A percentile compares a stretch with the other conserved stretches of the same genome.
Conservation (phyloP, 345 rosid species). For the Garcia nutans region DNA sequence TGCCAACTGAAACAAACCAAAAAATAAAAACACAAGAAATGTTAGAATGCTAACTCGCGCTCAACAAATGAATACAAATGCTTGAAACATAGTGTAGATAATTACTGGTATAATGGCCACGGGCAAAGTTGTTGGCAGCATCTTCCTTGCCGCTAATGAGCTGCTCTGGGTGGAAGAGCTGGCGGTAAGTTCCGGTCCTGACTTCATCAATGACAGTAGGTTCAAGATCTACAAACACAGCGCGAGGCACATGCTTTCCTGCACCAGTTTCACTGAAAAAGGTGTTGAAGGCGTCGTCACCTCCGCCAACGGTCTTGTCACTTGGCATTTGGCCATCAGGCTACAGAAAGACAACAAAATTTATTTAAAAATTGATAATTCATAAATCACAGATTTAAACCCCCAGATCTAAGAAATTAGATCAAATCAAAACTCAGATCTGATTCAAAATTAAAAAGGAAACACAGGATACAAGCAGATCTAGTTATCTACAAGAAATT, state of each 20-base stretch:
- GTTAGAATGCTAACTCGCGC: background rate
- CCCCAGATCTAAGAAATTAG: background rate
- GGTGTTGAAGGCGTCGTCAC: conserved; percentile 33
- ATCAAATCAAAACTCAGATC: background rate
- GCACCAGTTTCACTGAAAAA: conserved; percentile 38
- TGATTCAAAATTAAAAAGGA: background rate
- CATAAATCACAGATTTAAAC: background rate
- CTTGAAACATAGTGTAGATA: background rate
- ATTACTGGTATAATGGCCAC: conserved; percentile 32
- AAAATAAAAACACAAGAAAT: background rate
- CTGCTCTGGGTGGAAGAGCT: conserved; percentile 32
- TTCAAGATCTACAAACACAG: conserved; percentile 31
- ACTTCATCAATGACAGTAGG: conserved; percentile 33
- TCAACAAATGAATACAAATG: background rate
- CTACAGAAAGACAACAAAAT: background rate
- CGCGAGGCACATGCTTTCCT: conserved; percentile 33
- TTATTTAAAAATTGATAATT: background rate
- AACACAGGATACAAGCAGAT: background rate
- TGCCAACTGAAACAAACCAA: conserved; percentile 21
- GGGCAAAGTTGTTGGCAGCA: conserved; percentile 36
- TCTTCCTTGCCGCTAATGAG: conserved; percentile 37
- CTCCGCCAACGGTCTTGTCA: conserved; percentile 32
- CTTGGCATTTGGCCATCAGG: conserved; percentile 35
- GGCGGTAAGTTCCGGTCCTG: conserved; percentile 29
- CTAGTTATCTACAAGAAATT: background rate